These are phyloP conservation scores for Phanerochaete sordida DNA, from an alignment of 768 basidiomycete genomes.

Conservation along the genomic window DNA sequence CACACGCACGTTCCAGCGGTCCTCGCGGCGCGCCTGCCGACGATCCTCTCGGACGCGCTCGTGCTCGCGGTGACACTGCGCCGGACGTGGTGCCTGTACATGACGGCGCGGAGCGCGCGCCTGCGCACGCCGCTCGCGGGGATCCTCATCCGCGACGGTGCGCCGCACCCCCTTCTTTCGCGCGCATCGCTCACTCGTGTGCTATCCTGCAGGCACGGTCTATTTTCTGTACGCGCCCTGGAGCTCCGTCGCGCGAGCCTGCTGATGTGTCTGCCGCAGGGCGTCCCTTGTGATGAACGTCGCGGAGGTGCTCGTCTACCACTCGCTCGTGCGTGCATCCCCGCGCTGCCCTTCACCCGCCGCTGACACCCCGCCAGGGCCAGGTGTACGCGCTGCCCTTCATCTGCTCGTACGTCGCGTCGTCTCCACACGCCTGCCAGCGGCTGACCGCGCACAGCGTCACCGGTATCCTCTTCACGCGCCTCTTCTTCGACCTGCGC, in stretches of 20 bases:
- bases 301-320: not conserved
- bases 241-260: not conserved
- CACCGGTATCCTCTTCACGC: not conserved
- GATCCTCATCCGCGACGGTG: conserved; percentile 6
- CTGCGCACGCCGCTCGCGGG: not conserved
- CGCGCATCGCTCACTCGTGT: too few species aligned
- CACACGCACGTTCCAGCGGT: not conserved
- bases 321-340: not conserved
- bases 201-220: not conserved
- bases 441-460: not conserved
- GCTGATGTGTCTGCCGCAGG: not conserved
- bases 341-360: too few species aligned
- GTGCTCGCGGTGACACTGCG: not conserved
- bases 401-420: not conserved
- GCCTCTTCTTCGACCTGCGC: not conserved
- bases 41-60: not conserved
- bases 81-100: not conserved
- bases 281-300: not conserved
- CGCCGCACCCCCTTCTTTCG: not conserved
- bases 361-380: not conserved
- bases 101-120: not conserved
- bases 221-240: not conserved
- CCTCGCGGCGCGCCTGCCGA: not conserved
- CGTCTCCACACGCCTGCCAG: not conserved
- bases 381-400: not conserved